These are phyloP conservation scores for Penicillium vulpinum DNA, from an alignment of 2,329 filamentous ascomycete species.

Conservation along the genomic window DNA sequence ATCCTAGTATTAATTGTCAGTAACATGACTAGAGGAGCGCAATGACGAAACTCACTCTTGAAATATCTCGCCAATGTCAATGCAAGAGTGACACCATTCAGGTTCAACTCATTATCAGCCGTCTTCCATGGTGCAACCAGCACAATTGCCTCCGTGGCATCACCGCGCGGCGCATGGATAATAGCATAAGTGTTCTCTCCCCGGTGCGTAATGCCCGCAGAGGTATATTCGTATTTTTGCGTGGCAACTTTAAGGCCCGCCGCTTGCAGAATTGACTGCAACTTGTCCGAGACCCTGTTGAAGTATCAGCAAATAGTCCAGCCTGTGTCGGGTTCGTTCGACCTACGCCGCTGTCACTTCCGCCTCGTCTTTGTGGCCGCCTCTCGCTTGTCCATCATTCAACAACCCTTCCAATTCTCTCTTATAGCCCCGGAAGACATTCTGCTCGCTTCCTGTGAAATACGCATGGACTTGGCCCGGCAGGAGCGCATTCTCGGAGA, in stretches of 20 bases:
- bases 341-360: constrained; percentile 34
- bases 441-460: constrained; percentile 93
- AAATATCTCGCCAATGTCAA: constrained; percentile 91
- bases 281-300: constrained; percentile 61
- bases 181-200: constrained; percentile 94
- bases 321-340: neutral
- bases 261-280: constrained; percentile 73
- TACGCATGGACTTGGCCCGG: constrained; percentile 98
- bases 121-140: constrained; percentile 87
- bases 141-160: constrained; percentile 96
- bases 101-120: constrained; percentile 73
- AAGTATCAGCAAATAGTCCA: constrained; percentile 19
- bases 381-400: constrained; percentile 29
- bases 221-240: constrained; percentile 83
- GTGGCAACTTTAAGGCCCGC: constrained; percentile 83
- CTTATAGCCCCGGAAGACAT: constrained; percentile 86
- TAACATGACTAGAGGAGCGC: neutral
- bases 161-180: constrained; percentile 86
- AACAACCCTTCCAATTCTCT: constrained; percentile 68
- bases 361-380: constrained; percentile 22
- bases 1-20: constrained; percentile 54
- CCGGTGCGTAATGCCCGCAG: constrained; percentile 69
- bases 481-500: constrained; percentile 93
- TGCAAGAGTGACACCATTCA: constrained; percentile 81
- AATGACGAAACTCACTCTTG: constrained; percentile 59